These are phyloP conservation scores for Pterocarpus macrocarpus DNA, from an alignment of 306 rosid species.

Conservation along the genomic window DNA sequence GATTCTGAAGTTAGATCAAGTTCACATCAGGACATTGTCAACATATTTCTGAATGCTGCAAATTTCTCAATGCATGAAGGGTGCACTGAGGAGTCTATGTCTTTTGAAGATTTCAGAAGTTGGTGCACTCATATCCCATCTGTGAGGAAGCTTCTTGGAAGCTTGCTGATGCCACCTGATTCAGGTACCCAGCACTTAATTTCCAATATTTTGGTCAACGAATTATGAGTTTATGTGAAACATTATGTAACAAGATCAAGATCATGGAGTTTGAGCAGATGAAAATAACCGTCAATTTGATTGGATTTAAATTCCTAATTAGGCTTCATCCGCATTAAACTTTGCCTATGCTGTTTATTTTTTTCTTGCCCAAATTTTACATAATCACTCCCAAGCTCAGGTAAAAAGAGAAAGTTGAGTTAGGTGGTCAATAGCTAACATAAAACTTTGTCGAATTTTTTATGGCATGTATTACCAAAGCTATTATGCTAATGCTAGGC, in stretches of 20 bases:
- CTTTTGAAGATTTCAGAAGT: conserved; percentile 82
- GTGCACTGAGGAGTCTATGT: conserved; percentile 57
- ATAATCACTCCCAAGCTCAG: not conserved
- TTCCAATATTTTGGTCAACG: conserved; percentile 32
- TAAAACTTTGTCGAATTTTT: conserved; percentile 11
- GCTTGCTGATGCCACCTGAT: conserved; percentile 77
- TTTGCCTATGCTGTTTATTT: conserved; percentile 14
- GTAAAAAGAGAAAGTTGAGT: conserved; percentile 1
- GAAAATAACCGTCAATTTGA: not conserved
- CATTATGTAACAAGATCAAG: conserved; percentile 14
- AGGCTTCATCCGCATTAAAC: not conserved
- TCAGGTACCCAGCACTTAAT: conserved; percentile 59
- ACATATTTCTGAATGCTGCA: conserved; percentile 75
- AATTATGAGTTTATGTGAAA: conserved; percentile 26
- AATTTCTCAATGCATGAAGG: conserved; percentile 62
- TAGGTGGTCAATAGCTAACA: not conserved
- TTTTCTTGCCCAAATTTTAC: conserved; percentile 2
- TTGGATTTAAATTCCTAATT: conserved; percentile 5
- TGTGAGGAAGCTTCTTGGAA: conserved; percentile 82
- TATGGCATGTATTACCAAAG: not conserved
- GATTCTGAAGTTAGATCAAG: conserved; percentile 59
- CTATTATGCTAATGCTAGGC: not conserved
- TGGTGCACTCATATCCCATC: conserved; percentile 84
- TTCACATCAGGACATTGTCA: conserved; percentile 59
- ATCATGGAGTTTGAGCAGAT: conserved; percentile 29